Conservation (phyloP, 257 asterid species). For the Nyctanthes arbortristis region DNA sequence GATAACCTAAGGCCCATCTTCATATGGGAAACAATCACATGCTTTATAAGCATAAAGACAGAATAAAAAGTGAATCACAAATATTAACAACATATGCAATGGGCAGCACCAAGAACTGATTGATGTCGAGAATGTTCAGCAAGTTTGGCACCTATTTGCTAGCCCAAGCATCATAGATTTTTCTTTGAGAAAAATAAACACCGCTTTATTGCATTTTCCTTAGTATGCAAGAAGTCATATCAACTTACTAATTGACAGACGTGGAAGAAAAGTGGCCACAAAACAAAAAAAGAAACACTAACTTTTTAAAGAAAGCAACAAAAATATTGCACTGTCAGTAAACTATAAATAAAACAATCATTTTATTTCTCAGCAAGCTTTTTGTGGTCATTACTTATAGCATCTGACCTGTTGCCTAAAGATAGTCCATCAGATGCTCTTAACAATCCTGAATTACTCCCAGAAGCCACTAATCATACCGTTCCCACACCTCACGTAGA, state of each 20-base stretch:
- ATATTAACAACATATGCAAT: not conserved
- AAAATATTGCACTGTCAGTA: not conserved
- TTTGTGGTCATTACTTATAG: not conserved
- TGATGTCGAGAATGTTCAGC: not conserved
- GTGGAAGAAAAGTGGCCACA: not conserved
- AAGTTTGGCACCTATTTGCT: not conserved
- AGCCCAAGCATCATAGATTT: not conserved
- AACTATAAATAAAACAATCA: not conserved
- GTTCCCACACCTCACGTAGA: not conserved
- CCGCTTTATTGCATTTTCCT: not conserved
- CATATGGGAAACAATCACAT: conserved; percentile 3
- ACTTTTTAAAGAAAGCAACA: not conserved
- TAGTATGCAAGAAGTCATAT: not conserved
- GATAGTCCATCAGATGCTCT: not conserved
- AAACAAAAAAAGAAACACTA: not conserved
- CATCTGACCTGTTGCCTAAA: not conserved
- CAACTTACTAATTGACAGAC: not conserved
- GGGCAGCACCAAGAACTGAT: not conserved
- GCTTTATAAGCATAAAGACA: not conserved
- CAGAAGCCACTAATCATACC: not conserved
- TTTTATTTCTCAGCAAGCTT: not conserved
- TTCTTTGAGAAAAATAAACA: not conserved
- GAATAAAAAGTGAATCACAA: not conserved
- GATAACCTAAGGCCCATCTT: not conserved
- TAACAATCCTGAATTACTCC: not conserved